A percentile compares a stretch with the other conserved stretches of the same genome.
Conservation (phyloP, 148 eudicot species). For the Agrostemma githago region DNA sequence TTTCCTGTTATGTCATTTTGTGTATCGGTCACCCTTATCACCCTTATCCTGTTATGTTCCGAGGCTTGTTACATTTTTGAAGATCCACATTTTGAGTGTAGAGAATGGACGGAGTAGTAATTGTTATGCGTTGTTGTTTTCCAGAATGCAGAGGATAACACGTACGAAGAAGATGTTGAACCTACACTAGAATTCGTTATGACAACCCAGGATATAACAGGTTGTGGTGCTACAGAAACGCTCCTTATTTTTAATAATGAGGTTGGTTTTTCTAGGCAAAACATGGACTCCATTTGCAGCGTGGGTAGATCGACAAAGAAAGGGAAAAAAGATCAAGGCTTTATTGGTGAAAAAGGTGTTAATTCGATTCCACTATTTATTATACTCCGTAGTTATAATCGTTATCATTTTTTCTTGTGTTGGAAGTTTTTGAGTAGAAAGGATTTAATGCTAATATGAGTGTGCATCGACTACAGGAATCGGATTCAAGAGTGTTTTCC, state of each 20-base stretch:
- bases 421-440: not conserved
- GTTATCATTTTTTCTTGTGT: too few relatives aligned
- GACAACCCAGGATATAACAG: constrained; percentile 30
- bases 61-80: too few relatives aligned
- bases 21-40: not conserved
- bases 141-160: constrained; percentile 43
- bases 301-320: constrained; percentile 35
- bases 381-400: too few relatives aligned
- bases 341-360: constrained; percentile 38
- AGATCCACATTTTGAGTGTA: not conserved
- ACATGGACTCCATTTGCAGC: constrained; percentile 37
- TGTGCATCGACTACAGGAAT: constrained; percentile 26
- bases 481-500: constrained; percentile 48
- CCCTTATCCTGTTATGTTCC: too few relatives aligned
- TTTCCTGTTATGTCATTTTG: too few relatives aligned
- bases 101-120: not conserved
- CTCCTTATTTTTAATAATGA: constrained; percentile 37
- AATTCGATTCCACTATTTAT: not conserved
- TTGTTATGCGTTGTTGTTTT: not conserved
- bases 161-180: constrained; percentile 22
- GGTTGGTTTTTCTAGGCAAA: constrained; percentile 27
- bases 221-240: constrained; percentile 27
- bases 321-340: constrained; percentile 27
- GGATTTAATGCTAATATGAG: not conserved
- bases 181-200: constrained; percentile 37